phyloP scores from a whole-genome alignment of 768 basidiomycete species.

The Brasilioporus rufonigricans region DNA sequence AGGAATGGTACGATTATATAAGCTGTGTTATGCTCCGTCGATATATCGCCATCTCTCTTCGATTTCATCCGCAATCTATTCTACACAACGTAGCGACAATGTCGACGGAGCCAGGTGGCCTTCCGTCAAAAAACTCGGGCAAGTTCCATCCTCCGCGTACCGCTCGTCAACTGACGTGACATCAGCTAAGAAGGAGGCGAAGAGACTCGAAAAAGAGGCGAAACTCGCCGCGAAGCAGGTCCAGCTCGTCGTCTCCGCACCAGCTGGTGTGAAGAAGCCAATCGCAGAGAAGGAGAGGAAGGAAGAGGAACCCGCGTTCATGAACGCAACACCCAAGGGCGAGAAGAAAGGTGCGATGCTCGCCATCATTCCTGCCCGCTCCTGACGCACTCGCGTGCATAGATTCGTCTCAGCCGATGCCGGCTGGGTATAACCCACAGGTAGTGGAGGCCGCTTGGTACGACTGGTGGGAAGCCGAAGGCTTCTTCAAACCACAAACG shows the following conservation, averaged over 20 bases:
- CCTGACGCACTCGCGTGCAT: neutral
- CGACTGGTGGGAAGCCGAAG: slow-evolving; percentile 93
- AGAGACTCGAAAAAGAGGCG: slow-evolving; percentile 74
- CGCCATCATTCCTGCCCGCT: neutral
- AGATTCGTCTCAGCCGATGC: slow-evolving; percentile 89
- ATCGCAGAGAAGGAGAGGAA: slow-evolving; percentile 76
- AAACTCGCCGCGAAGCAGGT: slow-evolving; percentile 67
- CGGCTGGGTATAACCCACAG: slow-evolving; percentile 91
- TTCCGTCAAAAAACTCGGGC: slow-evolving; percentile 43
- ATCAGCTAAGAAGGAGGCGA: slow-evolving; percentile 83
- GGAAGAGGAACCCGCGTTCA: slow-evolving; percentile 69
- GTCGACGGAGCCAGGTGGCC: slow-evolving; percentile 10
- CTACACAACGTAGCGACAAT: neutral
- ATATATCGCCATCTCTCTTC: slow-evolving; percentile 16
- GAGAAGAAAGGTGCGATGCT: slow-evolving; percentile 81
- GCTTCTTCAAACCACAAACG: slow-evolving; percentile 82
- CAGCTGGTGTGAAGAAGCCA: slow-evolving; percentile 60
- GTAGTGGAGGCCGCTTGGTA: slow-evolving; percentile 97
- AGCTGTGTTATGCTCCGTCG: too few relatives aligned
- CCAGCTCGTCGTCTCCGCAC: slow-evolving; percentile 38
- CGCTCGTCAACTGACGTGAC: slow-evolving; percentile 1
- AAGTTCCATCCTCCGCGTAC: slow-evolving; percentile 2
- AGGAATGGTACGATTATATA: too few relatives aligned
- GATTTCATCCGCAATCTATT: slow-evolving; percentile 1
- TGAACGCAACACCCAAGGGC: slow-evolving; percentile 86